Evolutionary conservation across 306 rosid species (phyloP), one percentile per base, ranked within the genome.

Genomic region (Gastrolobium villosum): DNA sequence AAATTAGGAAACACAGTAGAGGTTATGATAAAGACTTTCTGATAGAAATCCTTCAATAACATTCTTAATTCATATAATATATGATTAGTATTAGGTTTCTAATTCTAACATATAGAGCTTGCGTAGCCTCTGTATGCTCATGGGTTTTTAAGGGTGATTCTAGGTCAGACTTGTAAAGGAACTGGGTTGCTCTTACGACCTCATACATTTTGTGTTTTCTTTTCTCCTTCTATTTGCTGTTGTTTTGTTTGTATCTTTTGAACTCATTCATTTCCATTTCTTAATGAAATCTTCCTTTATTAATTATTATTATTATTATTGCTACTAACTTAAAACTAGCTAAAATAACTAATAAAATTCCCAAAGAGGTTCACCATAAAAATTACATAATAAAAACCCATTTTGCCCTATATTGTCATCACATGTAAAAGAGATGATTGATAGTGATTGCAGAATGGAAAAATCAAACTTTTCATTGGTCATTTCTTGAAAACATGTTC

Each of bases 121-220:
- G 31, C 56, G 53, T 66, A 32, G 66, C 59, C 15, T 66, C 43
- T 77, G 2, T 48, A 48, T 54, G 81, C 65, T 52, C 35, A 31
- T 52, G 43, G 35, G 30, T 13, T 37, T 62, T 75, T 60, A 32
- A 6, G 9, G 5, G 28, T 72, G 37, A 15, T 62, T 75, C 48
- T 14, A 32, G 72, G 65, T 65, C 72, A 64, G 49, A 37, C 53
- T 76, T 65, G 45, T 56, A 30, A 52, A 65, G 26, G 15, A 57
- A 40, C 15, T n/a, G 30, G 28, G 11, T 53, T 53, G 74, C 74
- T 65, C 56, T 65, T 36, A 39, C 50, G 64, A 32, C 52, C 40
- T 26, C 40, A 48, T 59, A 20, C 57, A 7, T 73, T 74, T 36
- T 36, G 43, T 20, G 26, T 20, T 20, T 20, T 20, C 67, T 61